Base-by-base conservation (phyloP, 192 early-diverging fungal species). In the Coemansia sp. region DNA sequence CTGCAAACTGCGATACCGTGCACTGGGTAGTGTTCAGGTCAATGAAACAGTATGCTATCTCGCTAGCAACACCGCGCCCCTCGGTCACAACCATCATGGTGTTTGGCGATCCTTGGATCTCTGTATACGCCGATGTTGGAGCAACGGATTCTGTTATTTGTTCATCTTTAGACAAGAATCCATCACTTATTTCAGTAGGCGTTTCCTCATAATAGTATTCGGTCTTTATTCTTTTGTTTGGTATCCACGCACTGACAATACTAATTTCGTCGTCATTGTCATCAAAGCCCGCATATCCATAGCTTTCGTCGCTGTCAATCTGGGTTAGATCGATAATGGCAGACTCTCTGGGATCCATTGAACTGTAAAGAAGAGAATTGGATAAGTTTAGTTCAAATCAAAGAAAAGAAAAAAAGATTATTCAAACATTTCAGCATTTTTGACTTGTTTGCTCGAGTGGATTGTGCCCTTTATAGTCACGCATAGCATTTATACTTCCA, bases 11-110 rank as follows among this genome's bases (percentile, higher is more conserved):
- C 5, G 73, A 70, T 13, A 83, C 21, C 5, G 47, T 73, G 65
- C 81, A 83, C 22, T 78, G 68, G 6, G 36, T 65, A 18, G 68
- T 70, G 11, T 66, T 54, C 5, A 76, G 18, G 51, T 76, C 68
- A 47, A 78, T 65, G n/a, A 83, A 60, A 43, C 72, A 69, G 52
- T 70, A 83, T 3, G 76, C 81, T 12, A 76, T 78, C 37, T 83
- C 81, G 58, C 76, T 76, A 21, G 73, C 73, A 9, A 72, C 57
- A 0, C 70, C 76, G 36, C 81, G 76, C 16, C 81, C 76, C 61
- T 83, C 81, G 21, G 76, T 67, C 8, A 83, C 32, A 0, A 71
- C 72, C 68, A 82, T 73, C 16, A 82, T 40, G 1, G 66, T 71
- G 63, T 69, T 68, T 39, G 68, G 66, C 1, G 46, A n/a, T 40